Evolutionary conservation across 2,329 filamentous ascomycete genomes (phyloP).

Genomic region (Geosmithia putterillii): DNA sequence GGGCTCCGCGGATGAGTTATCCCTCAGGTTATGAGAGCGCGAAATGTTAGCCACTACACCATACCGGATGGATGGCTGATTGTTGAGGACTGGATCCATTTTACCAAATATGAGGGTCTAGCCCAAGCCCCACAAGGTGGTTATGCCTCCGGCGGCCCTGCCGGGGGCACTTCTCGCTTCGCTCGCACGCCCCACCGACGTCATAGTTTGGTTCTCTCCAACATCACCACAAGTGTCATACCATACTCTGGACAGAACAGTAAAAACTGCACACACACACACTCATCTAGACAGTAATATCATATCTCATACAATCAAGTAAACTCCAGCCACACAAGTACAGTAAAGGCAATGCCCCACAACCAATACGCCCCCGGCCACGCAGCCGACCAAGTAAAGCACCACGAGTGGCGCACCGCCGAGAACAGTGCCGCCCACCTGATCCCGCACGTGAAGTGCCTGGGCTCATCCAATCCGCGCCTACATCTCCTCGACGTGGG

Average conservation of each 20-base stretch:
- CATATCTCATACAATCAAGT: too few species aligned
- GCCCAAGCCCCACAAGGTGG: too few species aligned
- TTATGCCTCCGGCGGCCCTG: too few species aligned
- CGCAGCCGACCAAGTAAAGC: conserved; percentile 10
- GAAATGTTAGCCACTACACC: conserved; percentile 21
- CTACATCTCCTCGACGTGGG: conserved; percentile 33
- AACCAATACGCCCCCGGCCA: conserved; percentile 13
- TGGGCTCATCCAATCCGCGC: conserved; percentile 12
- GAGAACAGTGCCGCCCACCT: conserved; percentile 30
- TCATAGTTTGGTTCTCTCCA: too few species aligned
- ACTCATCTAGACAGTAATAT: too few species aligned
- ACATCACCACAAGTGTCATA: too few species aligned
- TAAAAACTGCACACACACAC: too few species aligned
- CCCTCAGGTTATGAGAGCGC: conserved; percentile 16
- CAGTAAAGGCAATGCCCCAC: background rate
- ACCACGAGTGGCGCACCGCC: conserved; percentile 26
- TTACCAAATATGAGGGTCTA: too few species aligned
- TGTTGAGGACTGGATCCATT: background rate
- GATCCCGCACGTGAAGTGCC: conserved; percentile 20
- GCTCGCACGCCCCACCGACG: too few species aligned
- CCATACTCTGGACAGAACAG: too few species aligned
- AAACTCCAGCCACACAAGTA: too few species aligned
- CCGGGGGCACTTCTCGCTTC: too few species aligned
- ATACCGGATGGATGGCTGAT: conserved; percentile 12
- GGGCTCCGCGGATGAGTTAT: conserved; percentile 5